phyloP scores from a whole-genome alignment of 2,329 filamentous ascomycete genomes.

The Fusarium buxicola region DNA sequence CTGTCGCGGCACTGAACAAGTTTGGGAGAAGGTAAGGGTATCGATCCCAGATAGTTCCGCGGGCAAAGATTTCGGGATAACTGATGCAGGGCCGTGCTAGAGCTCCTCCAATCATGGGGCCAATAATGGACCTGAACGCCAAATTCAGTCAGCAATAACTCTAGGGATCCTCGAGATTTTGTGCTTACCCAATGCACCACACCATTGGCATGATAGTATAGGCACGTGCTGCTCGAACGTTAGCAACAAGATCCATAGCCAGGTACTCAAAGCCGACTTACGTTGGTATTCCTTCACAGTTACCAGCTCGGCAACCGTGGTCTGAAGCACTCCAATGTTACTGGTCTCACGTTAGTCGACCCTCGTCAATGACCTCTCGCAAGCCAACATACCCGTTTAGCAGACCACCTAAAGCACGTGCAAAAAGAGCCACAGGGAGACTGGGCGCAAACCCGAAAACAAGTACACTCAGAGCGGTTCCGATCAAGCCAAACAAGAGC shows the following conservation, averaged over 20 bases:
- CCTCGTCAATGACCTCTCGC: conserved; percentile 9
- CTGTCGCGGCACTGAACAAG: conserved; percentile 85
- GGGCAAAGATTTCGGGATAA: conserved; percentile 79
- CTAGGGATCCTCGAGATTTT: neutral
- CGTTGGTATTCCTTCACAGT: conserved; percentile 94
- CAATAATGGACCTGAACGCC: conserved; percentile 80
- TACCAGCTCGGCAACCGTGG: conserved; percentile 92
- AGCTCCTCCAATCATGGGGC: conserved; percentile 89
- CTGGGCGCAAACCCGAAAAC: conserved; percentile 91
- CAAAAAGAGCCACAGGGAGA: conserved; percentile 84
- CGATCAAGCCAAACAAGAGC: conserved; percentile 86
- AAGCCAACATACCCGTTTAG: conserved; percentile 83
- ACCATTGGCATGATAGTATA: conserved; percentile 99
- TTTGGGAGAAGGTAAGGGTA: conserved; percentile 95
- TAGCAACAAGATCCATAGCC: conserved; percentile 27
- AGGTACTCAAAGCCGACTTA: conserved; percentile 57
- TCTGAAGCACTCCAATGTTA: conserved; percentile 95
- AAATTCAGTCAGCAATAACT: conserved; percentile 40
- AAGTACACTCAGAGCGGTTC: conserved; percentile 92
- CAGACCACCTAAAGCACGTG: conserved; percentile 87
- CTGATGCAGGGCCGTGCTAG: conserved; percentile 87
- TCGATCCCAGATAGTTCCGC: conserved; percentile 81
- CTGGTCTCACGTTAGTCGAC: conserved; percentile 55
- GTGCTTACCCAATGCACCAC: conserved; percentile 87
- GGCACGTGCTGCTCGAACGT: conserved; percentile 74